A percentile compares a stretch with the other conserved stretches of the same genome.
Evolutionary conservation across 2,329 filamentous ascomycete genomes (phyloP).

Genomic region (Pseudogymnoascus verrucosus): DNA sequence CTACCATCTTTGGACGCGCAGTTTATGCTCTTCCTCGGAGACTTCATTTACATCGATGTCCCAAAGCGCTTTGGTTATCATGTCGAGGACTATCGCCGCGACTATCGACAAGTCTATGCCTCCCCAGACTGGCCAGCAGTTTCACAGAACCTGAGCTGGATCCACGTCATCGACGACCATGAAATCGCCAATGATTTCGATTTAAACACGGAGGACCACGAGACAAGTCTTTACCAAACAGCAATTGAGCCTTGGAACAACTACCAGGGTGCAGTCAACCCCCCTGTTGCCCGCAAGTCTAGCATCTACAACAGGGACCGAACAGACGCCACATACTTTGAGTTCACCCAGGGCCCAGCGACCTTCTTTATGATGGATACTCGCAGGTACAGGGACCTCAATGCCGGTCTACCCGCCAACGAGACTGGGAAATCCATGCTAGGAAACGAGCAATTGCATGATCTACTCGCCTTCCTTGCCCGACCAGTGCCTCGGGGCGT

Average conservation of each 20-base stretch:
- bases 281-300: slow-evolving; percentile 54
- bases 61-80: slow-evolving; percentile 68
- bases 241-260: slow-evolving; percentile 58
- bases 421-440: slow-evolving; percentile 76
- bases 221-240: slow-evolving; percentile 11
- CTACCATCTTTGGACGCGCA: slow-evolving; percentile 66
- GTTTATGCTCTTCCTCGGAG: slow-evolving; percentile 74
- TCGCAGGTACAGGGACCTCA: slow-evolving; percentile 70
- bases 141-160: slow-evolving; percentile 81
- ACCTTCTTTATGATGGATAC: slow-evolving; percentile 95
- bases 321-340: slow-evolving; percentile 69
- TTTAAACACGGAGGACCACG: slow-evolving; percentile 54
- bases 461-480: slow-evolving; percentile 69
- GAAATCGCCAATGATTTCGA: slow-evolving; percentile 95
- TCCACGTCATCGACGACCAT: slow-evolving; percentile 93
- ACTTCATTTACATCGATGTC: slow-evolving; percentile 89
- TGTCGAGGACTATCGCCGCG: slow-evolving; percentile 71
- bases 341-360: slow-evolving; percentile 82
- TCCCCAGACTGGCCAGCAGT: slow-evolving; percentile 83
- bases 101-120: slow-evolving; percentile 92
- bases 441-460: slow-evolving; percentile 66
- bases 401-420: slow-evolving; percentile 50
- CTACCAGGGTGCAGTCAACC: slow-evolving; percentile 81
- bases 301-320: slow-evolving; percentile 32
- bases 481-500: slow-evolving; percentile 67